Evolutionary conservation across 805 yeast genomes (phyloP).

Genomic region (Metschnikowia kofuensis): DNA sequence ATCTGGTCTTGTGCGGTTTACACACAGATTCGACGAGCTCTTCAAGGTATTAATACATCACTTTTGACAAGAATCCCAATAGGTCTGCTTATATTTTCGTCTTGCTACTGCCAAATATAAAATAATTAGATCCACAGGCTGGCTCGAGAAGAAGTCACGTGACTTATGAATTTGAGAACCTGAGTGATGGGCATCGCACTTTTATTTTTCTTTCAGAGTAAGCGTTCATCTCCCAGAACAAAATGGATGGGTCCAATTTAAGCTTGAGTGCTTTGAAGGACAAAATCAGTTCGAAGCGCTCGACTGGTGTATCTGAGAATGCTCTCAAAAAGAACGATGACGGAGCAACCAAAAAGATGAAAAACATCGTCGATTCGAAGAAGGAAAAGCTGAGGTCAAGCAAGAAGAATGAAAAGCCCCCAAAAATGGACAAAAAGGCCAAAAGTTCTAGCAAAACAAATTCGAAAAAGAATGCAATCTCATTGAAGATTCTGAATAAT

Average conservation of each 20-base stretch:
- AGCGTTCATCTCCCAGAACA: background rate
- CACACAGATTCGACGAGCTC: too few species aligned
- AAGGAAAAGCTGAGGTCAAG: background rate
- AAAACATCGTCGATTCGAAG: background rate
- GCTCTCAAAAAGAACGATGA: background rate
- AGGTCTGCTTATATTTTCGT: too few species aligned
- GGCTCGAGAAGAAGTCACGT: too few species aligned
- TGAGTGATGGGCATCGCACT: conserved; percentile 14
- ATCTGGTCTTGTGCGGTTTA: too few species aligned
- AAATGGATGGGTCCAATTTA: conserved; percentile 45
- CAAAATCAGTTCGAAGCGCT: conserved; percentile 55
- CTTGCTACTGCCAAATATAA: too few species aligned
- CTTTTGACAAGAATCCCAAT: too few species aligned
- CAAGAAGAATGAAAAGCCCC: background rate
- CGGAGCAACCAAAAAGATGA: background rate
- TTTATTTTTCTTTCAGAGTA: conserved; percentile 1
- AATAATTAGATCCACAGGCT: too few species aligned
- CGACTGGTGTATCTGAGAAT: background rate
- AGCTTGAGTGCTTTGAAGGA: conserved; percentile 60
- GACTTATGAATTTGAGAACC: background rate
- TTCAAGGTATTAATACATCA: too few species aligned
- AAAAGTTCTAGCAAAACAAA: background rate
- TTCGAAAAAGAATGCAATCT: too few species aligned
- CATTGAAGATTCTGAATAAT: too few species aligned
- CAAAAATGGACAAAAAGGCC: background rate